Evolutionary conservation across 306 rosid genomes (phyloP).

Genomic region (Calophaca sinica): DNA sequence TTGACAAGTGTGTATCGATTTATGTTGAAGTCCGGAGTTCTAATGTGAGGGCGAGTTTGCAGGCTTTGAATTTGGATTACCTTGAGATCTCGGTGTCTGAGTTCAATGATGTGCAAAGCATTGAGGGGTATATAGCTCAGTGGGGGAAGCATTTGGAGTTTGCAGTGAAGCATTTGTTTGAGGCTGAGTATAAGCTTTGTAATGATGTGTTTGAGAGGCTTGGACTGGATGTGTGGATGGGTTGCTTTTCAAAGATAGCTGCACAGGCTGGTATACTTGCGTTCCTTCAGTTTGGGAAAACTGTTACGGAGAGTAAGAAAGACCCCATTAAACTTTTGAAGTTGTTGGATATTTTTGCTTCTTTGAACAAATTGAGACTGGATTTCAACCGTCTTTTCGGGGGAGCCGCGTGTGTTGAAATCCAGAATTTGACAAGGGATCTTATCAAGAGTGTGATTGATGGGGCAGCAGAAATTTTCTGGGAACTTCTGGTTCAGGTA

Average conservation of each 20-base stretch:
- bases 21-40: constrained; percentile 90
- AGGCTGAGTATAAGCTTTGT: constrained; percentile 94
- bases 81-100: constrained; percentile 90
- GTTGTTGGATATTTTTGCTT: constrained; percentile 91
- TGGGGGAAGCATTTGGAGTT: constrained; percentile 99
- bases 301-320: constrained; percentile 93
- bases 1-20: constrained; percentile 77
- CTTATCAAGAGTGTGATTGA: constrained; percentile 90
- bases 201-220: constrained; percentile 95
- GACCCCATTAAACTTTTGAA: constrained; percentile 93
- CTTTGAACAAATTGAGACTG: constrained; percentile 87
- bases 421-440: constrained; percentile 95
- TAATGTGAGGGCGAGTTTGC: constrained; percentile 93
- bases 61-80: constrained; percentile 90
- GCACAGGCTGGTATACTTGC: constrained; percentile 97
- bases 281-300: constrained; percentile 96
- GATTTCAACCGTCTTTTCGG: constrained; percentile 97
- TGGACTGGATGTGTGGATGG: constrained; percentile 91
- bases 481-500: constrained; percentile 91
- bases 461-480: constrained; percentile 92
- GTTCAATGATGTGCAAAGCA: constrained; percentile 94
- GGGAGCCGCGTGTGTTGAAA: constrained; percentile 84
- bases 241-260: constrained; percentile 93
- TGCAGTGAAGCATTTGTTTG: constrained; percentile 98
- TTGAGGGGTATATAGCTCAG: constrained; percentile 83